Percentiles rank a stretch among this genome's conserved stretches.
These are phyloP conservation scores for Scheffersomyces stipitis DNA, from an alignment of 805 yeast species.

Conservation along the genomic window DNA sequence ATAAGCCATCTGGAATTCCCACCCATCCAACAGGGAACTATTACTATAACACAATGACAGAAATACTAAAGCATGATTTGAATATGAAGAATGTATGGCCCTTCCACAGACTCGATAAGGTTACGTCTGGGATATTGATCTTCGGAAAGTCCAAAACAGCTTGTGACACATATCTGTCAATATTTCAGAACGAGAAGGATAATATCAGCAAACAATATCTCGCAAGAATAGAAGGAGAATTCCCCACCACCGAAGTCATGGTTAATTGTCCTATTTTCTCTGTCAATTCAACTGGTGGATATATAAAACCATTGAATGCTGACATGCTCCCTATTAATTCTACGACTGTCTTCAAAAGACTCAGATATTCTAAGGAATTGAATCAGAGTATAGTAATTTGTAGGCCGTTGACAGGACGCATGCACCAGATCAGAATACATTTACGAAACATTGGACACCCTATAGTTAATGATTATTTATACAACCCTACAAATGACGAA, in stretches of 20 bases:
- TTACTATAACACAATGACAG: slow-evolving; percentile 42
- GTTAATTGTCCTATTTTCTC: slow-evolving; percentile 43
- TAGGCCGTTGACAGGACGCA: slow-evolving; percentile 51
- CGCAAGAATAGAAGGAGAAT: slow-evolving; percentile 44
- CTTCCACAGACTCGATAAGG: slow-evolving; percentile 51
- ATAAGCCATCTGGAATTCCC: slow-evolving; percentile 55
- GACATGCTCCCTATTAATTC: slow-evolving; percentile 27
- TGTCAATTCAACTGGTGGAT: slow-evolving; percentile 33
- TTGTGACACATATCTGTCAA: slow-evolving; percentile 29
- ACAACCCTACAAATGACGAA: slow-evolving; percentile 17
- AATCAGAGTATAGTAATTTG: slow-evolving; percentile 49
- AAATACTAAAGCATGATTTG: slow-evolving; percentile 37
- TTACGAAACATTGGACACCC: slow-evolving; percentile 56
- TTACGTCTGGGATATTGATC: slow-evolving; percentile 51
- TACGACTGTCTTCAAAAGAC: slow-evolving; percentile 29
- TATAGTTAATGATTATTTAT: slow-evolving; percentile 71
- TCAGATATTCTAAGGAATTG: slow-evolving; percentile 24
- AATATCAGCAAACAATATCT: slow-evolving; percentile 41
- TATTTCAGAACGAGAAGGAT: slow-evolving; percentile 28
- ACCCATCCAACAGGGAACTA: slow-evolving; percentile 53
- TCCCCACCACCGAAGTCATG: slow-evolving; percentile 28
- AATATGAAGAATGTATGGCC: slow-evolving; percentile 33
- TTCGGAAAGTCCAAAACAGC: slow-evolving; percentile 37
- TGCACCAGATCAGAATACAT: slow-evolving; percentile 60
- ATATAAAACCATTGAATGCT: slow-evolving; percentile 25